A percentile compares a stretch with the other conserved stretches of the same genome.
Conservation (phyloP, 2,329 filamentous ascomycete genomes). For the Ascochyta koolunga region DNA sequence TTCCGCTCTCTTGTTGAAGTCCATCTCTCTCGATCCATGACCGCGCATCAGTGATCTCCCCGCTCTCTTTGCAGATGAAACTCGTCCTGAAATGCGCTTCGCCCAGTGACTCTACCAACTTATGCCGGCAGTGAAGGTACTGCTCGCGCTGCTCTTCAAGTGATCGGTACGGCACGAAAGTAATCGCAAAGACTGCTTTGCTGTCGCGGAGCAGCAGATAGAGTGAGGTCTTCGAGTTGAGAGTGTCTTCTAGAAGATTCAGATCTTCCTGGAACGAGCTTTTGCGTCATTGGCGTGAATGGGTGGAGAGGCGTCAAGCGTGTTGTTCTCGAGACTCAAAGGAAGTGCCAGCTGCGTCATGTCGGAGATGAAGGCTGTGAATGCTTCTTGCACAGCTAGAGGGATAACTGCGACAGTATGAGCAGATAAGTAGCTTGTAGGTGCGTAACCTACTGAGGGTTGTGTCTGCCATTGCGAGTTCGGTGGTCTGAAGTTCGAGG, state of each 20-base stretch:
- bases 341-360: slow-evolving; percentile 16
- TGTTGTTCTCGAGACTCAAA: slow-evolving; percentile 1
- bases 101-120: slow-evolving; percentile 22
- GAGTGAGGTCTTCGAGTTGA: slow-evolving; percentile 21
- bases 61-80: slow-evolving; percentile 38
- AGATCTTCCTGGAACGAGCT: slow-evolving; percentile 21
- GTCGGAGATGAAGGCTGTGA: slow-evolving; percentile 18
- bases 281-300: slow-evolving; percentile 5
- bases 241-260: slow-evolving; percentile 22
- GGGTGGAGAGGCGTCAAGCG: slow-evolving; percentile 4
- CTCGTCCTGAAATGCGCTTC: slow-evolving; percentile 20
- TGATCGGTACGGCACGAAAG: slow-evolving; percentile 33
- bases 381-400: slow-evolving; percentile 7
- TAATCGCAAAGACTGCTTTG: slow-evolving; percentile 23
- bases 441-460: not conserved
- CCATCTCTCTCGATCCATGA: slow-evolving; percentile 34
- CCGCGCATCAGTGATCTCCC: slow-evolving; percentile 32
- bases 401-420: not conserved
- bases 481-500: no score
- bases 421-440: not conserved
- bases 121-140: slow-evolving; percentile 21
- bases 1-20: not conserved
- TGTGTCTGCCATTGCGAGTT: not conserved
- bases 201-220: slow-evolving; percentile 31
- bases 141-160: slow-evolving; percentile 5